Base-by-base conservation (phyloP, 176 grass and related monocot species). In the Carex myosuroides region DNA sequence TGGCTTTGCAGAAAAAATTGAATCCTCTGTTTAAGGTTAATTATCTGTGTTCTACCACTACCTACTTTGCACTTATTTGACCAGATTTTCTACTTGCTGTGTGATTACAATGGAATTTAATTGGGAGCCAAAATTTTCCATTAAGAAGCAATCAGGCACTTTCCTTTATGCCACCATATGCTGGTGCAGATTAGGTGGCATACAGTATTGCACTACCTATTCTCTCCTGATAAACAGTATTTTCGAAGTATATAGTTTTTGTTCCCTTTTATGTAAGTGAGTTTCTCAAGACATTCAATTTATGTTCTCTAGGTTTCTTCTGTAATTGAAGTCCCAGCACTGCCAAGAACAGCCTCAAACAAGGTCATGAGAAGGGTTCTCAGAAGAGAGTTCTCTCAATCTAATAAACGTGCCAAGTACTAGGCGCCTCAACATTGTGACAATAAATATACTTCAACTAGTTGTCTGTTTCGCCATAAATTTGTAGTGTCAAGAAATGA, bases 361-460 rank as follows among this genome's bases (percentile, higher is more conserved):
- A 98, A 98, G 74, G 93, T 95, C 58, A 98, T 98, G 93, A 93
- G 96, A 78, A 91, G 96, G 85, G 88, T 95, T 85, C 83, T 98
- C 22, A 85, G 96, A 32, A 89, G 90, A 65, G 93, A 98, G 69
- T 88, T 98, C 29, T 85, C 83, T 60, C 84, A 91, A 26, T n/a
- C 75, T 63, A 71, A 88, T 72, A 89, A 95, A 26, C 88, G 86
- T 74, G 92, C 96, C 39, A 98, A 98, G 80, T 90, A 93, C 30
- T 98, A 97, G 90, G 58, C 86, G 12, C 65, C 41, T 60, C 62
- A 78, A 67, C 30, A 20, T 80, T 20, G 11, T 4, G 13, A 22
- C 13, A 42, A 18, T 32, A 62, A 62, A 60, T 21, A 59, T 60
- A 42, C 3, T 55, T 53, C 71, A 20, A 54, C 64, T 30, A 60